Percentiles rank a stretch among this genome's conserved stretches.
phyloP scores from a whole-genome alignment of 2,329 filamentous ascomycete genomes.

The Pseudogymnoascus sp. region DNA sequence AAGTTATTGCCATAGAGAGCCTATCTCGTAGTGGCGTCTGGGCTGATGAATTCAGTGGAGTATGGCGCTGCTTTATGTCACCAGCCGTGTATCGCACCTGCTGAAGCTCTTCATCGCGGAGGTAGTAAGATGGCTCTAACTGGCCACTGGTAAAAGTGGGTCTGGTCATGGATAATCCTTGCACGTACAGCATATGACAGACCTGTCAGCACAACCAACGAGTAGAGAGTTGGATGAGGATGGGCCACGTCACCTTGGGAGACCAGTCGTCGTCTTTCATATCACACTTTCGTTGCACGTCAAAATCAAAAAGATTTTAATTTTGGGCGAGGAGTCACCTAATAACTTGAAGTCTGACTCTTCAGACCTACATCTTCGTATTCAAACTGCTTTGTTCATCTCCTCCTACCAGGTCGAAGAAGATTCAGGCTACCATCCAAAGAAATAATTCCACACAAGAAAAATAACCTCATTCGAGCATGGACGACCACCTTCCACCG shows the following conservation, averaged over 20 bases:
- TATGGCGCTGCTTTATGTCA: background rate
- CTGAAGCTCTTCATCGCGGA: background rate
- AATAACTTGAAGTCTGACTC: background rate
- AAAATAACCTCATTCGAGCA: background rate
- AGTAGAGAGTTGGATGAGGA: background rate
- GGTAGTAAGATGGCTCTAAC: background rate
- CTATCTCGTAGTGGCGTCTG: background rate
- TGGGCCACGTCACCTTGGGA: background rate
- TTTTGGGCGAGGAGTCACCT: background rate
- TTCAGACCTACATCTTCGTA: background rate
- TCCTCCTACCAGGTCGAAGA: background rate
- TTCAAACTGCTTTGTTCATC: background rate
- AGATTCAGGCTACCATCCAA: background rate
- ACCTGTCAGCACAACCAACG: too few species aligned
- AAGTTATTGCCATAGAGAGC: conserved; percentile 21
- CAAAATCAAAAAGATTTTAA: background rate
- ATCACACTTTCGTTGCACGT: background rate
- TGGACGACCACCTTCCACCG: background rate
- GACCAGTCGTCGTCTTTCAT: background rate
- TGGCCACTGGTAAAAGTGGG: background rate
- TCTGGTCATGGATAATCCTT: background rate
- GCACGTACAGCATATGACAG: background rate
- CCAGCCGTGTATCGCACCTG: background rate
- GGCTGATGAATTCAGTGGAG: background rate
- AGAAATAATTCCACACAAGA: background rate